Conservation (phyloP, 805 yeast species). For the Diddensiella transvaalensis region DNA sequence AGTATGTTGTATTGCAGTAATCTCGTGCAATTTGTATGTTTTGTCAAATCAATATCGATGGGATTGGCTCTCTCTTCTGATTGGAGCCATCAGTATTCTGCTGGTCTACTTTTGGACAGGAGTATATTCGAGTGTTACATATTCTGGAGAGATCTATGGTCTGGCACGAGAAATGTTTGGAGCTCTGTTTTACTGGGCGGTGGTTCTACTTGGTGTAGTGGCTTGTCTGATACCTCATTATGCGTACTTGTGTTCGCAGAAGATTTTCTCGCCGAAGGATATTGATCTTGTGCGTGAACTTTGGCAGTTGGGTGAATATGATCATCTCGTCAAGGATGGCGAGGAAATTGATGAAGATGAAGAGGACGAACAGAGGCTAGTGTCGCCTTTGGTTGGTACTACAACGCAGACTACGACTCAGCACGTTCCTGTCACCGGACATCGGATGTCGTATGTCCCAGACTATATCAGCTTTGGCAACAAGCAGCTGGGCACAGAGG, state of each 20-base stretch:
- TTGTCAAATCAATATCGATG: conserved; percentile 67
- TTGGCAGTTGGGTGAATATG: conserved; percentile 31
- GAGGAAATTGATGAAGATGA: background rate
- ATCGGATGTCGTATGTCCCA: background rate
- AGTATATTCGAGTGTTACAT: conserved; percentile 57
- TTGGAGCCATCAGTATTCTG: conserved; percentile 52
- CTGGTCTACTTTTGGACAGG: conserved; percentile 74
- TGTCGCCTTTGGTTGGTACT: background rate
- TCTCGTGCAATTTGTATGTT: conserved; percentile 64
- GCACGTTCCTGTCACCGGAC: background rate
- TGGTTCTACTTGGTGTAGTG: conserved; percentile 52
- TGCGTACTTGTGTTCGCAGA: conserved; percentile 45
- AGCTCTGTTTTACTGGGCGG: conserved; percentile 61
- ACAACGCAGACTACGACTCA: no score
- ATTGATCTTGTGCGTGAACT: conserved; percentile 68
- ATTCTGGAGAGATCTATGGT: conserved; percentile 57
- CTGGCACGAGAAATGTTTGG: conserved; percentile 65
- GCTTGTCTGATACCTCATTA: conserved; percentile 61
- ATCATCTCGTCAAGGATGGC: conserved; percentile 4
- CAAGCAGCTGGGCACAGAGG: conserved; percentile 14
- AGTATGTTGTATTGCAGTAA: conserved; percentile 56
- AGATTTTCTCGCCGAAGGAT: conserved; percentile 59
- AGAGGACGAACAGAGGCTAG: background rate
- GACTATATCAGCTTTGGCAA: conserved; percentile 15
- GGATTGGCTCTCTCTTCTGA: conserved; percentile 65